phyloP scores from a whole-genome alignment of 2,329 filamentous ascomycete genomes.

The Parafenestella ontariensis region DNA sequence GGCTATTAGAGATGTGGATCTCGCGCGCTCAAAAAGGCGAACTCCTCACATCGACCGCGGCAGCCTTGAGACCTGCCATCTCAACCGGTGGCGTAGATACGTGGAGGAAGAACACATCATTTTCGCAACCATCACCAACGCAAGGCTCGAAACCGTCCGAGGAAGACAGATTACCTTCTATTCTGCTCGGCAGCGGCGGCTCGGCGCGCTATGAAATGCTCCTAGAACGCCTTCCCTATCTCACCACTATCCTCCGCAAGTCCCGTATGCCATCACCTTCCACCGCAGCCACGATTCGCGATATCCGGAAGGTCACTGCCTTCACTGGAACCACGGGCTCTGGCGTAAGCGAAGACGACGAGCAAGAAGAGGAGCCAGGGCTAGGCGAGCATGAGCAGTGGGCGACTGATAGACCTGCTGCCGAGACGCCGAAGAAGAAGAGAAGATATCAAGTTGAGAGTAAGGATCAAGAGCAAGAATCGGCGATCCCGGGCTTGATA shows the following conservation, averaged over 20 bases:
- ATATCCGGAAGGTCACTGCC: conserved; percentile 72
- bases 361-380: conserved; percentile 41
- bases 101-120: conserved; percentile 40
- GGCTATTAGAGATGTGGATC: conserved; percentile 73
- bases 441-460: conserved; percentile 26
- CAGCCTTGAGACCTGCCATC: conserved; percentile 30
- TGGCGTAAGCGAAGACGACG: conserved; percentile 39
- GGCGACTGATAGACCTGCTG: conserved; percentile 51
- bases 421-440: conserved; percentile 32
- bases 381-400: conserved; percentile 47
- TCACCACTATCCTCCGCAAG: conserved; percentile 67
- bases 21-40: conserved; percentile 60
- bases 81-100: conserved; percentile 50
- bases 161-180: conserved; percentile 20
- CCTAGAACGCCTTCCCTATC: conserved; percentile 86
- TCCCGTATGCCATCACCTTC: conserved; percentile 36
- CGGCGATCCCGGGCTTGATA: conserved; percentile 27
- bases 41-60: conserved; percentile 28
- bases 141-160: conserved; percentile 6
- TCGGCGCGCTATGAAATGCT: conserved; percentile 76
- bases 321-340: conserved; percentile 55
- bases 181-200: conserved; percentile 65
- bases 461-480: conserved; percentile 28
- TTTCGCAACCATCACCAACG: conserved; percentile 17
- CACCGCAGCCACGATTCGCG: conserved; percentile 52